Base-by-base conservation (phyloP, 495 filamentous ascomycete species). In the Penicillium nucicola region DNA sequence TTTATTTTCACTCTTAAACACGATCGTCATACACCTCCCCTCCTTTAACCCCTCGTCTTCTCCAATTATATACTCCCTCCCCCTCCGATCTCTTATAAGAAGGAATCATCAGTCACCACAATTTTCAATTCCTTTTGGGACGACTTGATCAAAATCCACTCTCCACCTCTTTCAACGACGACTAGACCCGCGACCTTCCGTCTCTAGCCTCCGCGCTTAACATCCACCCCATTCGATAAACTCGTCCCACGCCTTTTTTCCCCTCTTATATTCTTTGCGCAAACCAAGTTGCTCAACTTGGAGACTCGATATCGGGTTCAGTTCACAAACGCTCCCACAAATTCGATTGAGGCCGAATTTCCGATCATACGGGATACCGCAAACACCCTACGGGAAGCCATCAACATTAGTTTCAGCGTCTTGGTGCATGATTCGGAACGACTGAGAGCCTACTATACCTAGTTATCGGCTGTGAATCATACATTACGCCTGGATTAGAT, bases 21-120 rank as follows among this genome's bases (percentile, higher is more conserved):
- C 47, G 14, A 47, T 60, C 57, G 52, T 60, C 59, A 59, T 62
- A 53, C 42, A 36, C 45, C 53, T 57, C 57, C 58, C 53, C 55
- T 55, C 55, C 47, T 28, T 28, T 28, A 8, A 47, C 57, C 52
- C 58, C 60, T 54, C 56, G 47, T 44, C 46, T 39, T 39, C 56
- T 60, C 53, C 42, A 36, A 58, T 36, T 42, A 55, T 58, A 19
- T 45, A 34, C 34, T 13, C 55, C 50, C 51, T 39, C 38, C 46
- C 48, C 42, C 49, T n/a, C 47, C 28, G 22, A 19, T 45, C 41
- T 44, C 28, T 17, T 42, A 57, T 55, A 57, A 49, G 46, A 52
- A 50, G 36, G 50, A 32, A 39, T 42, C 35, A 42, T 48, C 13
- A 13, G 45, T 22, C 47, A 33, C 15, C 32, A 14, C 17, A 23